Evolutionary conservation across 2,329 filamentous ascomycete species (phyloP).

Genomic region (Aspergillus novofumigatus): DNA sequence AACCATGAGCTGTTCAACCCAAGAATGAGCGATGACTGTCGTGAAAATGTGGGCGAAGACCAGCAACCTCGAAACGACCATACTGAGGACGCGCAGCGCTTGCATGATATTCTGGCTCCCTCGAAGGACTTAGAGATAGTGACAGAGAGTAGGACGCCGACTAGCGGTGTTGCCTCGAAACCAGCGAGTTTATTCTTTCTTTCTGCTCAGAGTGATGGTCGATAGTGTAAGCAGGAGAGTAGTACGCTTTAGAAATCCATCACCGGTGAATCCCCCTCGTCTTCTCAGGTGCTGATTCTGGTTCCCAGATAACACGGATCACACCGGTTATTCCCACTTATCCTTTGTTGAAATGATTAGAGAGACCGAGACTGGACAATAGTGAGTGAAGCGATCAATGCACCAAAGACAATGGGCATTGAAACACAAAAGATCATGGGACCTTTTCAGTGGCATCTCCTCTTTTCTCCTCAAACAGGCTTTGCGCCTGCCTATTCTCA

Average conservation of each 20-base stretch:
- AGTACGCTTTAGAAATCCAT: slow-evolving; percentile 3
- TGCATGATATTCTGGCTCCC: background rate
- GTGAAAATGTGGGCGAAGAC: slow-evolving; percentile 26
- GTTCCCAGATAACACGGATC: background rate
- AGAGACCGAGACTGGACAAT: background rate
- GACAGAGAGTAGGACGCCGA: slow-evolving; percentile 9
- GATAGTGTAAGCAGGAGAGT: background rate
- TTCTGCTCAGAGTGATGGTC: slow-evolving; percentile 2
- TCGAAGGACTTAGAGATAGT: background rate
- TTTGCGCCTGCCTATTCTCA: background rate
- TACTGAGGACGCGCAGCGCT: slow-evolving; percentile 4
- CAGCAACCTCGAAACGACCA: slow-evolving; percentile 6
- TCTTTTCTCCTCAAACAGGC: background rate
- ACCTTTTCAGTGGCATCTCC: background rate
- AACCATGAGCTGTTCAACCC: slow-evolving; percentile 72
- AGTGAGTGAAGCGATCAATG: background rate
- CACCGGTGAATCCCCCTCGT: background rate
- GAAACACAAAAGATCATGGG: background rate
- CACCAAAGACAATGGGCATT: background rate
- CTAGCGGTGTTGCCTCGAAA: slow-evolving; percentile 11
- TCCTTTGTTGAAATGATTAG: background rate
- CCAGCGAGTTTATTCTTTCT: background rate
- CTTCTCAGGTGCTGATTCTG: background rate
- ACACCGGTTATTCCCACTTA: background rate
- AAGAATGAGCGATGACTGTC: slow-evolving; percentile 61